Evolutionary conservation across 345 rosid genomes (phyloP).

Genomic region (Sapria himalayana): DNA sequence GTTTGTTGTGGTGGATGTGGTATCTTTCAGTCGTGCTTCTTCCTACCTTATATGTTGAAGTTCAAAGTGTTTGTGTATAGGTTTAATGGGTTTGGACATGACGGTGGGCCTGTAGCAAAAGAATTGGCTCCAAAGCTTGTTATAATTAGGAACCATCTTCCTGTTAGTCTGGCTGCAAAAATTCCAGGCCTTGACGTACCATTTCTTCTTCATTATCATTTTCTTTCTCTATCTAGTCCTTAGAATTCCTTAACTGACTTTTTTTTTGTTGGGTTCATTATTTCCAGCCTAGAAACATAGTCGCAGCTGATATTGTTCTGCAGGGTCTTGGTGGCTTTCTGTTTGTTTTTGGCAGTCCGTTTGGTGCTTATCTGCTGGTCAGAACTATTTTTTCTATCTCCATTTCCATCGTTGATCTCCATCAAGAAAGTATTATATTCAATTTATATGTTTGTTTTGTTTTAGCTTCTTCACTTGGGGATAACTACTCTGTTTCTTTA

Average conservation of each 20-base stretch:
- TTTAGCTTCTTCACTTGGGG: conserved; percentile 44
- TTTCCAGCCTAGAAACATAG: conserved; percentile 33
- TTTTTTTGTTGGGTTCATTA: conserved; percentile 6
- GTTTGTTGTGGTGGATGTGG: too few species aligned
- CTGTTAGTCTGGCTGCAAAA: conserved; percentile 25
- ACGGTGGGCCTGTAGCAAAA: conserved; percentile 84
- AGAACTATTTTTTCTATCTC: conserved; percentile 16
- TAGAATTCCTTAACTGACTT: background rate
- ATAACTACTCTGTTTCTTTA: conserved; percentile 39
- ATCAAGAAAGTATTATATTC: background rate
- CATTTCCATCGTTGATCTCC: conserved; percentile 1
- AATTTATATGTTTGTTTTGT: conserved; percentile 4
- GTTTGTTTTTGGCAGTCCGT: conserved; percentile 47
- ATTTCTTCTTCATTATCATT: background rate
- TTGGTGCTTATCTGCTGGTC: conserved; percentile 71
- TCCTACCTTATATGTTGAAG: too few species aligned
- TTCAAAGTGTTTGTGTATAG: conserved; percentile 14
- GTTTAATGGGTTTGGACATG: conserved; percentile 51
- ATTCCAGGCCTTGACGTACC: conserved; percentile 54
- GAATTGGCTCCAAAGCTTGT: conserved; percentile 50
- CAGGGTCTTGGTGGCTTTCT: conserved; percentile 70
- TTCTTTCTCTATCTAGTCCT: background rate
- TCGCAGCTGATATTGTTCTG: conserved; percentile 16
- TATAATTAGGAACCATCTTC: conserved; percentile 27
- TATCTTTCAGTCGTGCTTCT: too few species aligned